Percentiles rank a stretch among this genome's conserved stretches.
These are phyloP conservation scores for Alternaria tenuissima DNA, from an alignment of 2,329 filamentous ascomycete genomes.

Conservation along the genomic window DNA sequence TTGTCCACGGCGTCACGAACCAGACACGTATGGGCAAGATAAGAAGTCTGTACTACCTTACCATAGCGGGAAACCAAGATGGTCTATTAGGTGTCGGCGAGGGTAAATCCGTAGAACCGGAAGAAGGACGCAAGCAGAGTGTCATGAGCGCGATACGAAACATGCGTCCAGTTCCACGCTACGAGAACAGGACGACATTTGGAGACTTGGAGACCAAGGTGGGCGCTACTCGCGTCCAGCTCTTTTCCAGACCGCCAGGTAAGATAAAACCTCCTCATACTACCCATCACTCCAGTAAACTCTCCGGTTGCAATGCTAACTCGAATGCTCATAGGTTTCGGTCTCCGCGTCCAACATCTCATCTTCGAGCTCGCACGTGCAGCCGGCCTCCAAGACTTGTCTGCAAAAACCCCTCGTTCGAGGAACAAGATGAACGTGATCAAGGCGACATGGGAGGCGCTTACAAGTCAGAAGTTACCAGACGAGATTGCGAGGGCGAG, in stretches of 20 bases:
- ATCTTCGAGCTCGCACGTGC: conserved; percentile 95
- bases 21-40: conserved; percentile 98
- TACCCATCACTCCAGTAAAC: background rate
- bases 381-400: conserved; percentile 85
- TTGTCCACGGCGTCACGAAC: conserved; percentile 79
- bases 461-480: conserved; percentile 83
- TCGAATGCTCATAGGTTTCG: conserved; percentile 73
- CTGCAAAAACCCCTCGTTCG: conserved; percentile 81
- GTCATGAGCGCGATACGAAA: conserved; percentile 84
- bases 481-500: conserved; percentile 88
- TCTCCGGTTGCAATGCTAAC: background rate
- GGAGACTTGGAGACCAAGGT: conserved; percentile 84
- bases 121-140: conserved; percentile 74
- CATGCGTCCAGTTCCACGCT: conserved; percentile 90
- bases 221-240: conserved; percentile 83
- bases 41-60: conserved; percentile 75
- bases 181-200: conserved; percentile 91
- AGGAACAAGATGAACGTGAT: conserved; percentile 98
- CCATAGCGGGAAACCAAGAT: conserved; percentile 85
- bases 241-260: conserved; percentile 89
- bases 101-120: conserved; percentile 81
- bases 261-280: conserved; percentile 45
- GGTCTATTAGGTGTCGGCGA: conserved; percentile 89
- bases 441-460: conserved; percentile 85
- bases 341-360: conserved; percentile 86